phyloP scores from a whole-genome alignment of 805 yeast genomes.

The Debaryomyces castellii region DNA sequence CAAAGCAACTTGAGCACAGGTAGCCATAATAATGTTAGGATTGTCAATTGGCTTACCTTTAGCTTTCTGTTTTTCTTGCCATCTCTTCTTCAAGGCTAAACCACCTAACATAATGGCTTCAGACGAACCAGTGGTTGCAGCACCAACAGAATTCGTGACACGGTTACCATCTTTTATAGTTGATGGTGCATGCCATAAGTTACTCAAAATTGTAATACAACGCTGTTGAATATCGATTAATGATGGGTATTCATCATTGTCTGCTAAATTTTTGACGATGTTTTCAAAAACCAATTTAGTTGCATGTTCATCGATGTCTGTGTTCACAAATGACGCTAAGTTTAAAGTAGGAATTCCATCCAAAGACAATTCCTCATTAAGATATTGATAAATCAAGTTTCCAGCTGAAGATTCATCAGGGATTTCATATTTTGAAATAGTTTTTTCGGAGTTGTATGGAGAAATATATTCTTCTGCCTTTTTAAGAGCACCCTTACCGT shows the following conservation, averaged over 20 bases:
- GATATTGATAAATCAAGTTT: slow-evolving; percentile 55
- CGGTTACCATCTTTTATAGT: slow-evolving; percentile 22
- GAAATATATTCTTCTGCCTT: slow-evolving; percentile 31
- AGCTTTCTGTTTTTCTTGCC: slow-evolving; percentile 69
- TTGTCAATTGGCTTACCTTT: slow-evolving; percentile 57
- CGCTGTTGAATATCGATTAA: slow-evolving; percentile 75
- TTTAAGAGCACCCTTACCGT: slow-evolving; percentile 19
- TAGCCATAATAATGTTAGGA: slow-evolving; percentile 89
- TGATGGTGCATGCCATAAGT: slow-evolving; percentile 75
- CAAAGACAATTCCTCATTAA: slow-evolving; percentile 71
- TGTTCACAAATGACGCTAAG: slow-evolving; percentile 87
- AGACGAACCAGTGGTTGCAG: slow-evolving; percentile 91
- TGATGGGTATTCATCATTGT: slow-evolving; percentile 91
- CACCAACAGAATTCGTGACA: slow-evolving; percentile 59
- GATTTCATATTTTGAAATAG: slow-evolving; percentile 58
- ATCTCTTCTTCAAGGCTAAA: slow-evolving; percentile 82
- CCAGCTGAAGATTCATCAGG: slow-evolving; percentile 57
- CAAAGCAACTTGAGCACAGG: slow-evolving; percentile 90
- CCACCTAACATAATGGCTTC: slow-evolving; percentile 96
- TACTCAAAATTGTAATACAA: slow-evolving; percentile 76
- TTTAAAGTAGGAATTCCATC: slow-evolving; percentile 86
- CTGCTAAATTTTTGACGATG: slow-evolving; percentile 84
- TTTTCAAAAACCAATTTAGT: slow-evolving; percentile 61
- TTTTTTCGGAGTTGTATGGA: slow-evolving; percentile 25
- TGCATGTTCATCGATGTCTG: slow-evolving; percentile 49